Evolutionary conservation across 2,329 filamentous ascomycete species (phyloP).

Genomic region (Monilinia fructicola): DNA sequence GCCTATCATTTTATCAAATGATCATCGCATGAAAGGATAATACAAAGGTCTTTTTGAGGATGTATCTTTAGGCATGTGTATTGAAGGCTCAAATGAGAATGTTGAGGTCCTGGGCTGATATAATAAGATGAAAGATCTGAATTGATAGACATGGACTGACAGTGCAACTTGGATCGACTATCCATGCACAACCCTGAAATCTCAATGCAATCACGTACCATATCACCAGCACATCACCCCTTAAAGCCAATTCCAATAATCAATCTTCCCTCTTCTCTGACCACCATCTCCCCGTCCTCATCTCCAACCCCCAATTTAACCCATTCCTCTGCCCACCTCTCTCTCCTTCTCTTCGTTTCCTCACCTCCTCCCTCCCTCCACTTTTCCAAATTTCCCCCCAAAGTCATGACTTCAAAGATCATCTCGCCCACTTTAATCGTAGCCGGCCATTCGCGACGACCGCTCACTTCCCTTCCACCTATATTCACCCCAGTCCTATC

Average conservation of each 20-base stretch:
- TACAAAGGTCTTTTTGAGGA: too few relatives aligned
- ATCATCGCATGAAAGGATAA: too few relatives aligned
- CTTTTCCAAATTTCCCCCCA: too few relatives aligned
- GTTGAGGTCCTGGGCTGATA: too few relatives aligned
- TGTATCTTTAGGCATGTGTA: too few relatives aligned
- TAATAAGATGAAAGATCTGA: too few relatives aligned
- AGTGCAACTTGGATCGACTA: too few relatives aligned
- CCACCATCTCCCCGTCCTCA: background rate
- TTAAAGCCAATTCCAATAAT: slow-evolving; percentile 8
- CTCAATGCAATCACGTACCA: background rate
- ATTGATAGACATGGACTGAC: too few relatives aligned
- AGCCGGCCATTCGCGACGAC: background rate
- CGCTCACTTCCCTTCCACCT: background rate
- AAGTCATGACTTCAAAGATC: background rate
- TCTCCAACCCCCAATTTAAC: background rate
- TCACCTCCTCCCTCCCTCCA: background rate
- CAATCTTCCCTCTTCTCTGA: slow-evolving; percentile 9
- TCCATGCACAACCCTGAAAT: too few relatives aligned
- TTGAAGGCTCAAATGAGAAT: too few relatives aligned
- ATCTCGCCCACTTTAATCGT: background rate
- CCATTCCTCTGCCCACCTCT: slow-evolving; percentile 14
- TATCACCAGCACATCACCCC: background rate
- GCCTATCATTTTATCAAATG: too few relatives aligned
- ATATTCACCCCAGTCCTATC: background rate
- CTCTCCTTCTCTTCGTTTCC: background rate